Evolutionary conservation across 108 stramenopile genomes (phyloP).

Genomic region (Discostella pseudostelligera): DNA sequence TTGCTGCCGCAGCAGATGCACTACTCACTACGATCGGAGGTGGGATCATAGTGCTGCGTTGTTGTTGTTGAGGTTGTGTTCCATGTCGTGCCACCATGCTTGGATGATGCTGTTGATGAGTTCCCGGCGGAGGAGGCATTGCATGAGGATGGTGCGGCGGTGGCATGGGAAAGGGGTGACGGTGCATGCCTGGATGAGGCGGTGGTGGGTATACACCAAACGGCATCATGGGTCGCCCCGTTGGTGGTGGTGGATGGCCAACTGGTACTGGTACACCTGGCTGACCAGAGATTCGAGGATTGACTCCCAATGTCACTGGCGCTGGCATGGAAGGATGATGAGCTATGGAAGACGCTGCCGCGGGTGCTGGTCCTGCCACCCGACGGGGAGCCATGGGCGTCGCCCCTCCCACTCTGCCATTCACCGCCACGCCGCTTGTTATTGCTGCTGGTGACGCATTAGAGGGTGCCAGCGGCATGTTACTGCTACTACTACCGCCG

Average conservation of each 20-base stretch:
- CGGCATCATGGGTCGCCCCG: not conserved
- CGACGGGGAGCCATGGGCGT: not conserved
- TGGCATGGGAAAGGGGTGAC: slow-evolving; percentile 4
- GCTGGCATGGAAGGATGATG: slow-evolving; percentile 1
- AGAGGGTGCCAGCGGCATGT: not conserved
- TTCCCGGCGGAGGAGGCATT: not conserved
- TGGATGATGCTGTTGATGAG: not conserved
- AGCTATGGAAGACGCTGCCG: not conserved
- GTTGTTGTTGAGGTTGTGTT: not conserved
- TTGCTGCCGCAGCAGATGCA: not conserved
- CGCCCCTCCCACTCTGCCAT: not conserved
- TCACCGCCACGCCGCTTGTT: not conserved
- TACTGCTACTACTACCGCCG: not conserved
- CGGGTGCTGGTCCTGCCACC: not conserved
- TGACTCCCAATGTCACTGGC: slow-evolving; percentile 4
- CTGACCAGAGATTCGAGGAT: slow-evolving; percentile 7
- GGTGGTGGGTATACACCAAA: not conserved
- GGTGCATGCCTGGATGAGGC: slow-evolving; percentile 2
- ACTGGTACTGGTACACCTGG: not conserved
- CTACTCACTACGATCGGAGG: not conserved
- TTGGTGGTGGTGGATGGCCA: not conserved
- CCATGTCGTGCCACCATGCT: slow-evolving; percentile 4
- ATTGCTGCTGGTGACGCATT: not conserved
- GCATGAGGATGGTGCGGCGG: not conserved
- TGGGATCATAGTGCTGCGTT: not conserved